phyloP scores from a whole-genome alignment of 352 stramenopile genomes.

The Elongisporangium prolatum region DNA sequence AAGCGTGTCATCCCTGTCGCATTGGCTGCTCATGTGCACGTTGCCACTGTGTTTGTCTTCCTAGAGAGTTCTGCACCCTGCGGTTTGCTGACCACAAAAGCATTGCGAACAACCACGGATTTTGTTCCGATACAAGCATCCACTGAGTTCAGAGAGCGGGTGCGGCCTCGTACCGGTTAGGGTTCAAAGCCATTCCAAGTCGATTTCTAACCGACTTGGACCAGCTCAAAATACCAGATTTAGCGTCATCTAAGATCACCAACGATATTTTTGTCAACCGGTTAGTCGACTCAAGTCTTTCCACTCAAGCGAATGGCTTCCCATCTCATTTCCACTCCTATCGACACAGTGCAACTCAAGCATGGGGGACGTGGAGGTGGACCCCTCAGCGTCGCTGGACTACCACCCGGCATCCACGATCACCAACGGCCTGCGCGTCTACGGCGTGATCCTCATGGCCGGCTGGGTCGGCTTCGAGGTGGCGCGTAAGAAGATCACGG shows the following conservation, averaged over 20 bases:
- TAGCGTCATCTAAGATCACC: background rate
- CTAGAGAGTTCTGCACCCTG: background rate
- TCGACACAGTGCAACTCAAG: background rate
- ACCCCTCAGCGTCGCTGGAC: conserved; percentile 17
- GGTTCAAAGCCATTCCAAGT: background rate
- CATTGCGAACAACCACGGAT: background rate
- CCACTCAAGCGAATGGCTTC: background rate
- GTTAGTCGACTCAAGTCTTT: background rate
- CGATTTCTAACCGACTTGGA: background rate
- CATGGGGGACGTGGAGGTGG: background rate
- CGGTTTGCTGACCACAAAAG: background rate
- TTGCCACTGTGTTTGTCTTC: background rate
- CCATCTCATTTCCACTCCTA: background rate
- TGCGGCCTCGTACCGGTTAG: background rate
- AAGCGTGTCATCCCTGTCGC: background rate
- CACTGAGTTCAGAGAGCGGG: background rate
- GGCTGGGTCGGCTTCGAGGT: conserved; percentile 72
- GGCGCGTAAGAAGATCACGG: conserved; percentile 36
- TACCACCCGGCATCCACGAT: conserved; percentile 64
- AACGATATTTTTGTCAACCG: background rate
- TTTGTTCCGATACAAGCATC: background rate
- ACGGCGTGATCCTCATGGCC: conserved; percentile 54
- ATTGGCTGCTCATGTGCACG: background rate
- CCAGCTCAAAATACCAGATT: background rate
- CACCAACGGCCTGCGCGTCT: conserved; percentile 51